phyloP scores from a whole-genome alignment of 2,329 filamentous ascomycete genomes.

The Aureobasidium subglaciale region DNA sequence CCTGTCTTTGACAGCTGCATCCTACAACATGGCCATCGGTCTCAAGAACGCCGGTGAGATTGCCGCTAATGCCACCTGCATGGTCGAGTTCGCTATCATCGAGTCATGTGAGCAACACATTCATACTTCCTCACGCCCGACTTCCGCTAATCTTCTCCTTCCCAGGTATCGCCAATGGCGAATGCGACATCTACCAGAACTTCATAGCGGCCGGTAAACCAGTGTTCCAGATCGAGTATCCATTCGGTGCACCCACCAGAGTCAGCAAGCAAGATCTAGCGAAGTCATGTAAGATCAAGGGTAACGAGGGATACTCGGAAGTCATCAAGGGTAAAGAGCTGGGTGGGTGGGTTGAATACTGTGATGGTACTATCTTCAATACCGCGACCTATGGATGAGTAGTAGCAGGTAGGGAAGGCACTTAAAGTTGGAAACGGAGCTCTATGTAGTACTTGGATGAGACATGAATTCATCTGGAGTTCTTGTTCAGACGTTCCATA shows the following conservation, averaged over 20 bases:
- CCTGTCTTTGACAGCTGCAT: constrained; percentile 49
- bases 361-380: constrained; percentile 6
- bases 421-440: too few species aligned
- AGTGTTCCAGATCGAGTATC: constrained; percentile 69
- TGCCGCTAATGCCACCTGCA: constrained; percentile 42
- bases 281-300: constrained; percentile 37
- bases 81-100: constrained; percentile 61
- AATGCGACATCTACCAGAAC: constrained; percentile 51
- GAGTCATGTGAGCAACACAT: constrained; percentile 54
- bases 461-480: too few species aligned
- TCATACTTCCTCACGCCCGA: too few species aligned
- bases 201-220: constrained; percentile 58
- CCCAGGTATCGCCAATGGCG: constrained; percentile 42
- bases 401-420: too few species aligned
- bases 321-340: constrained; percentile 59
- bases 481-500: too few species aligned
- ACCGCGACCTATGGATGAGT: not conserved
- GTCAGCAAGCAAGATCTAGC: constrained; percentile 23
- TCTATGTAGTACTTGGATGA: too few species aligned
- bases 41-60: constrained; percentile 63
- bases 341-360: constrained; percentile 49
- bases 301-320: constrained; percentile 34
- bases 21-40: constrained; percentile 53
- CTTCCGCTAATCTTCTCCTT: too few species aligned
- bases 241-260: constrained; percentile 39